phyloP scores from a whole-genome alignment of 1,139 yeast species.

The Geotrichum macrosporum region DNA sequence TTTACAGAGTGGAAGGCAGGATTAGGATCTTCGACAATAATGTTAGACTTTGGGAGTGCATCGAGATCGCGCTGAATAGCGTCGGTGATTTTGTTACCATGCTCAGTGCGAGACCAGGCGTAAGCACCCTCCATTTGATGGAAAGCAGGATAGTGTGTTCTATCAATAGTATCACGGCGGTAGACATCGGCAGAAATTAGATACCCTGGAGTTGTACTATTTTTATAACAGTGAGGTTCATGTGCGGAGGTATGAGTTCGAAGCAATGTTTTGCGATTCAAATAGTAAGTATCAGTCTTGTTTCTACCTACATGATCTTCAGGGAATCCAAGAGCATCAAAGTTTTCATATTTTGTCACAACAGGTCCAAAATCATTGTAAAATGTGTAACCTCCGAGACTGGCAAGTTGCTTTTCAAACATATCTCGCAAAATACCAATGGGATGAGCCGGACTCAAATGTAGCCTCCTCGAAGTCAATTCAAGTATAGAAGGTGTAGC shows the following conservation, averaged over 20 bases:
- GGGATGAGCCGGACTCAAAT: constrained; percentile 74
- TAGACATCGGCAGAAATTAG: constrained; percentile 94
- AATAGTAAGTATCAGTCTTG: constrained; percentile 85
- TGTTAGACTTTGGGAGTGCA: constrained; percentile 61
- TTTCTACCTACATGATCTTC: constrained; percentile 90
- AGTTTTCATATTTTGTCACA: constrained; percentile 76
- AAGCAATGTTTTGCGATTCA: constrained; percentile 64
- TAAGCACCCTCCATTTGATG: constrained; percentile 98
- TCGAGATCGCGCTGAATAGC: constrained; percentile 55
- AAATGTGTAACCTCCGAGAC: constrained; percentile 64
- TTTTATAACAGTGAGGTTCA: constrained; percentile 75
- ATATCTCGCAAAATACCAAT: constrained; percentile 77
- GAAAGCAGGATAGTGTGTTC: constrained; percentile 95
- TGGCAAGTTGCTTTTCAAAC: constrained; percentile 62
- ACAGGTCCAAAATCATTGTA: constrained; percentile 80
- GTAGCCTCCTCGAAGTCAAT: constrained; percentile 68
- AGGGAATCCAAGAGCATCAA: constrained; percentile 89
- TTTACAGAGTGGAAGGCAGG: constrained; percentile 49
- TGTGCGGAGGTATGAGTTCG: constrained; percentile 98
- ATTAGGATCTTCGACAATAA: constrained; percentile 70
- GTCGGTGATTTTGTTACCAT: constrained; percentile 41
- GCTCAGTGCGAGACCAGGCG: constrained; percentile 60
- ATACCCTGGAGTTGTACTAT: constrained; percentile 74
- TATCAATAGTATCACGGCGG: constrained; percentile 90
- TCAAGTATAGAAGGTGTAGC: constrained; percentile 70